Evolutionary conservation across 345 rosid genomes (phyloP), one percentile per base, ranked within the genome.

Genomic region (Arabis alpina): DNA sequence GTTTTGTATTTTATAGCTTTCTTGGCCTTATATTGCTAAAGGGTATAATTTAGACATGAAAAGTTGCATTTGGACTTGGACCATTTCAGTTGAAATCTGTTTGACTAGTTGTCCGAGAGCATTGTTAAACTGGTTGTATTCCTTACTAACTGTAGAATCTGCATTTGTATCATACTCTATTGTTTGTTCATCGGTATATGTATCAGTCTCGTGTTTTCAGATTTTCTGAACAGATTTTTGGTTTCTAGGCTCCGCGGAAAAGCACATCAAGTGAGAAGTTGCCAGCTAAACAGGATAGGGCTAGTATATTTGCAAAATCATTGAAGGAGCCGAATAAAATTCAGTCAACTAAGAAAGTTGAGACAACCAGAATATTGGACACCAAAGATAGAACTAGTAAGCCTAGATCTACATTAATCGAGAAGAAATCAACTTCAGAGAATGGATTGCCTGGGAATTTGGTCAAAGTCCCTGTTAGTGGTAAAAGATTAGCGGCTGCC

Each of bases 201-300:
- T 25, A 25, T 47, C 57, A 47, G 14, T 28, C 8, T 69, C 16
- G n/a, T 37, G 68, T 37, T 50, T 15, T 5, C 42, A 14, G 5
- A 51, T 49, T 66, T 39, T 69, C 25, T 76, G 51, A 71, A 56
- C 43, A 9, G 44, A 11, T 14, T 32, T 41, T 76, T 76, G 52
- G 70, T 80, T 73, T 16, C 72, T 83, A 94, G 99, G 82, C 83
- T 54, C 91, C 96, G 0, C 78, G 97, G 73, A 94, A 82, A 78
- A 87, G 97, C 73, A 81, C 85, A 51, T 85, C 93, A 8, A 88
- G 88, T 43, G 95, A 89, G 73, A 84, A 79, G 71, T 61, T 76
- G 60, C 74, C 80, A 14, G 58, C 85, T 28, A 82, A 81, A 77
- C 97, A 87, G 59, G 97, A 91, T 36, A 78, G 82, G 86, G 63